A percentile compares a stretch with the other conserved stretches of the same genome.
These are phyloP conservation scores for Pichia paraexigua DNA, from an alignment of 805 yeast species.

Conservation along the genomic window DNA sequence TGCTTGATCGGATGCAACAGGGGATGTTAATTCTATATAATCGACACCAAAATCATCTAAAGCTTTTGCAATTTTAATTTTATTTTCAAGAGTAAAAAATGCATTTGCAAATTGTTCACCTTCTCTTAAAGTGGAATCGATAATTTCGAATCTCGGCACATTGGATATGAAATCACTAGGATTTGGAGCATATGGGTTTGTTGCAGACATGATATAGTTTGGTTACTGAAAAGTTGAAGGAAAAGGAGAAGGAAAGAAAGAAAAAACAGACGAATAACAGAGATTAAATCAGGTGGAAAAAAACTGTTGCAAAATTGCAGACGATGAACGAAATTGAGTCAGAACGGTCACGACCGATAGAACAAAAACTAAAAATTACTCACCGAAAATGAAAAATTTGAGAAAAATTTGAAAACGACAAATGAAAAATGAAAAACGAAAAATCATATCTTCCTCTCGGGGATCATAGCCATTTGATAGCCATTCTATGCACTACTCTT, in stretches of 20 bases:
- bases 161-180: slow-evolving; percentile 51
- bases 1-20: slow-evolving; percentile 52
- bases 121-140: slow-evolving; percentile 53
- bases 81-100: slow-evolving; percentile 49
- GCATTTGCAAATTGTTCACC: slow-evolving; percentile 60
- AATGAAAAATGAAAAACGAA: no score
- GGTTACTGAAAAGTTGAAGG: no score
- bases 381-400: no score
- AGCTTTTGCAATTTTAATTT: slow-evolving; percentile 52
- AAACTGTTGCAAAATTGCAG: not conserved
- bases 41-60: slow-evolving; percentile 55
- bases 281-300: not conserved
- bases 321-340: no score
- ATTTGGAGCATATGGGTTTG: slow-evolving; percentile 52
- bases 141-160: slow-evolving; percentile 44
- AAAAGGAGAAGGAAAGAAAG: not conserved
- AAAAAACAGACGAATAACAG: not conserved
- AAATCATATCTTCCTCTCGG: no score
- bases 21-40: slow-evolving; percentile 52
- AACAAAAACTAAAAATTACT: no score
- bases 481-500: no score
- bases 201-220: slow-evolving; percentile 2
- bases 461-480: no score
- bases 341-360: no score
- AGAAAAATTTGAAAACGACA: no score